A percentile compares a stretch with the other conserved stretches of the same genome.
phyloP scores from a whole-genome alignment of 2,329 filamentous ascomycete genomes.

The Ophiostoma sp. region DNA sequence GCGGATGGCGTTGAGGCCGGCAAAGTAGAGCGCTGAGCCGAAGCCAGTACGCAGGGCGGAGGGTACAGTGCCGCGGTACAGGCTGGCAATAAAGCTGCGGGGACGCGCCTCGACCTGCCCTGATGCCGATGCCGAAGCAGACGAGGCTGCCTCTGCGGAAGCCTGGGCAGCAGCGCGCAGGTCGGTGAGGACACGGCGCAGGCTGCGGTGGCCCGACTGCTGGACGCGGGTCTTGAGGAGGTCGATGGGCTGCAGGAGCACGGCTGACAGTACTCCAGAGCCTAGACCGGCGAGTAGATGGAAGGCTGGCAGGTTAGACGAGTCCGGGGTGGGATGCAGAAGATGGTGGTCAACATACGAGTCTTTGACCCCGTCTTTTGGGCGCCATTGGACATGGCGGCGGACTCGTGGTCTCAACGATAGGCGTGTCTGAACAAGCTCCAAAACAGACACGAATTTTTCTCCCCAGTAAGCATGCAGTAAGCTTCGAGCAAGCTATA shows the following conservation, averaged over 20 bases:
- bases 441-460: too few relatives aligned
- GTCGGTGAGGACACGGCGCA: conserved; percentile 61
- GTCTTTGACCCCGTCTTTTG: conserved; percentile 34
- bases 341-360: conserved; percentile 27
- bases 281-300: conserved; percentile 85
- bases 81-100: conserved; percentile 43
- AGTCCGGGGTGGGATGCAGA: not conserved
- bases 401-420: not conserved
- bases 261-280: conserved; percentile 80
- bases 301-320: conserved; percentile 48
- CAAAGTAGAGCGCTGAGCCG: conserved; percentile 92
- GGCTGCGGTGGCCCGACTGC: conserved; percentile 68
- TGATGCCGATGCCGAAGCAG: not conserved
- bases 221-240: conserved; percentile 95
- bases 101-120: conserved; percentile 20
- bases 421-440: not conserved
- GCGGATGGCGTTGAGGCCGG: conserved; percentile 72
- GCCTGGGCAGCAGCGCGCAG: conserved; percentile 48
- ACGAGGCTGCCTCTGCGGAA: not conserved
- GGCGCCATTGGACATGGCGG: conserved; percentile 35
- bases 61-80: conserved; percentile 91
- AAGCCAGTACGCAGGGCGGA: conserved; percentile 90
- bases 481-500: not conserved
- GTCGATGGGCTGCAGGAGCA: conserved; percentile 90
- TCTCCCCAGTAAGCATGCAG: too few relatives aligned